Evolutionary conservation across 495 filamentous ascomycete species (phyloP).

Genomic region (Aspergillus conjunctus): DNA sequence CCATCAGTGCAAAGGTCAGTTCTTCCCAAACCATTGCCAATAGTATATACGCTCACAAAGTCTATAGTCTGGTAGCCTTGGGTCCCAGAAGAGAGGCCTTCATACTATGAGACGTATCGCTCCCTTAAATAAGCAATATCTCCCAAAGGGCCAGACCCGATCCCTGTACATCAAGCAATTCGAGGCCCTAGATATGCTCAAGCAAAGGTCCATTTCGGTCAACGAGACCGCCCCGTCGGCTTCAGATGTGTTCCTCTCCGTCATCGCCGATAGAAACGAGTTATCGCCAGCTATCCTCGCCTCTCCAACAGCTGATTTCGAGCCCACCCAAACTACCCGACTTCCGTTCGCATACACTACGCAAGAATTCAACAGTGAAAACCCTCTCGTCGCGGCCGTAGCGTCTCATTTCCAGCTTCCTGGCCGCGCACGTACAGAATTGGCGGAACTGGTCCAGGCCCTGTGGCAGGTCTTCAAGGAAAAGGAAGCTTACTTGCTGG

Average conservation of each 20-base stretch:
- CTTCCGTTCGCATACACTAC: conserved; percentile 65
- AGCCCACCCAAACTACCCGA: conserved; percentile 42
- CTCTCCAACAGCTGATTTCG: conserved; percentile 51
- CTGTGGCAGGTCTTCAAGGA: conserved; percentile 64
- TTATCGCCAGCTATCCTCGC: conserved; percentile 67
- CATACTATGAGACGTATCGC: conserved; percentile 51
- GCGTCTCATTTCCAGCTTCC: conserved; percentile 56
- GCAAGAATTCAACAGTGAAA: conserved; percentile 33
- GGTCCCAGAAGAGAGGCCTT: conserved; percentile 48
- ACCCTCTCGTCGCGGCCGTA: conserved; percentile 40
- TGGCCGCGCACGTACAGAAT: conserved; percentile 38
- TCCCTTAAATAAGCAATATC: conserved; percentile 11
- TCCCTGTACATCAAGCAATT: conserved; percentile 59
- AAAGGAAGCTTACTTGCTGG: conserved; percentile 68
- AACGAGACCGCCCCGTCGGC: conserved; percentile 36
- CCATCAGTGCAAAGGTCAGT: conserved; percentile 33
- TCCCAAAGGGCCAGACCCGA: conserved; percentile 46
- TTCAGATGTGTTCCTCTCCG: conserved; percentile 54
- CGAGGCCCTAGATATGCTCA: conserved; percentile 62
- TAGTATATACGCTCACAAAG: conserved; percentile 19
- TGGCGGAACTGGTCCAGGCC: conserved; percentile 53
- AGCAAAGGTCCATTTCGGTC: conserved; percentile 51
- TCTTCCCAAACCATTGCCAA: too few species aligned
- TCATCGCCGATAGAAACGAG: conserved; percentile 66
- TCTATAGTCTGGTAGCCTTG: conserved; percentile 23